Conservation (phyloP, 2,329 filamentous ascomycete species). For the Cladosporium halotolerans region DNA sequence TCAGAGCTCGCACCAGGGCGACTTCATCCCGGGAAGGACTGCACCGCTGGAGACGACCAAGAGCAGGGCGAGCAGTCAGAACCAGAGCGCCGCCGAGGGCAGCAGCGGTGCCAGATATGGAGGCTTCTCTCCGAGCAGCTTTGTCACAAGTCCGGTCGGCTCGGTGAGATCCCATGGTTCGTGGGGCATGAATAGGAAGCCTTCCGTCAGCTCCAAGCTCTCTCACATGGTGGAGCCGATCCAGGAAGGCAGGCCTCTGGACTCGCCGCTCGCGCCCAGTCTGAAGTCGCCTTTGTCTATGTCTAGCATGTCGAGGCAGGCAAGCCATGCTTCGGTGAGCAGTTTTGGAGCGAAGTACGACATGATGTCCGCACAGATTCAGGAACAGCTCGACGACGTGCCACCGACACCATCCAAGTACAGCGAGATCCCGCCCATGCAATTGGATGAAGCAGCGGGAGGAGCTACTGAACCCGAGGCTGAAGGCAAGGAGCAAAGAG, state of each 20-base stretch:
- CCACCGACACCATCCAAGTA: slow-evolving; percentile 21
- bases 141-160: slow-evolving; percentile 60
- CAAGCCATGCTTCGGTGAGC: slow-evolving; percentile 17
- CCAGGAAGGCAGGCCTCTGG: slow-evolving; percentile 30
- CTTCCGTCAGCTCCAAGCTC: slow-evolving; percentile 36
- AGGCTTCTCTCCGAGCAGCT: slow-evolving; percentile 63
- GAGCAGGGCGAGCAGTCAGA: slow-evolving; percentile 59
- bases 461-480: background rate
- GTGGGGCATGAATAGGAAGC: slow-evolving; percentile 32
- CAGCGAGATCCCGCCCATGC: background rate
- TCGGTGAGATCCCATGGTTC: slow-evolving; percentile 49
- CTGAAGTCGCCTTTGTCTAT: slow-evolving; percentile 16
- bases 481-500: slow-evolving; percentile 4
- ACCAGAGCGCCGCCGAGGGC: slow-evolving; percentile 57
- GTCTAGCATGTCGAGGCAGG: slow-evolving; percentile 18
- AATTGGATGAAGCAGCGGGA: slow-evolving; percentile 6
- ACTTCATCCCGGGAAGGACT: slow-evolving; percentile 7
- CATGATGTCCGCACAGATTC: slow-evolving; percentile 26
- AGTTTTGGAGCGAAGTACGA: slow-evolving; percentile 27
- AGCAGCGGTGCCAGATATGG: slow-evolving; percentile 62
- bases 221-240: slow-evolving; percentile 38
- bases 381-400: slow-evolving; percentile 22
- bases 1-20: slow-evolving; percentile 18
- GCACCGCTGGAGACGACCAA: slow-evolving; percentile 50
- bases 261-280: slow-evolving; percentile 29